Evolutionary conservation across 2,329 filamentous ascomycete genomes (phyloP), one percentile per base, ranked within the genome.

Genomic region (Reticulascus tulasneorum): DNA sequence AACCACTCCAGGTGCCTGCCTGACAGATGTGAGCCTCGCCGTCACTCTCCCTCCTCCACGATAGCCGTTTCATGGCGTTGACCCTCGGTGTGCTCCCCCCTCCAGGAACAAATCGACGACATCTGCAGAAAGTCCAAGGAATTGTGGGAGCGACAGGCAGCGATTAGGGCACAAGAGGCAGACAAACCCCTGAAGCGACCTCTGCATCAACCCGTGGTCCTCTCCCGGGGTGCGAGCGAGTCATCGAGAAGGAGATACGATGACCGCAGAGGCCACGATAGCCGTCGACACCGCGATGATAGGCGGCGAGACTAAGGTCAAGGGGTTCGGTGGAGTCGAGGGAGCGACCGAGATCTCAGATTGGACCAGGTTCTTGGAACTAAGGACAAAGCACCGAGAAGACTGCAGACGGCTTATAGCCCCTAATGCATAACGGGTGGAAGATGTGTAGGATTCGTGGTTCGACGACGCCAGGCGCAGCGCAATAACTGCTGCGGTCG

Each of bases 51-150:
- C 18, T 9, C 19, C 18, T 28, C 20, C 16, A 21, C 48, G 39
- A 37, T 36, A 37, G 22, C 40, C 38, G 30, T 33, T 40, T 24
- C 50, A 32, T 77, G 74, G 73, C 77, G 58, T 75, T 79, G 64
- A 79, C 78, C 43, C 32, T 38, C 48, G 39, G 37, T 38, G 23
- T 37, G 28, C 41, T 37, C 23, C 44, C 38, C 30, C 31, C 37
- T 25, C 49, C 29, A 79, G 75, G 75, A 78, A 58, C 75, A 79
- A 64, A 79, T 79, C 45, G 73, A 79, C 50, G 75, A 79, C 48
- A 77, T 79, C 37, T 79, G 75, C 54, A 56, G 64, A 42, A 78
- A 78, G 53, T 78, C 75, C 23, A 74, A 66, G 43, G 71, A 77
- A 36, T 60, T 75, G 42, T 79, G 73, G 73, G 71, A 78, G 45